Evolutionary conservation across 345 rosid genomes (phyloP).

Genomic region (Lepidium sativum): DNA sequence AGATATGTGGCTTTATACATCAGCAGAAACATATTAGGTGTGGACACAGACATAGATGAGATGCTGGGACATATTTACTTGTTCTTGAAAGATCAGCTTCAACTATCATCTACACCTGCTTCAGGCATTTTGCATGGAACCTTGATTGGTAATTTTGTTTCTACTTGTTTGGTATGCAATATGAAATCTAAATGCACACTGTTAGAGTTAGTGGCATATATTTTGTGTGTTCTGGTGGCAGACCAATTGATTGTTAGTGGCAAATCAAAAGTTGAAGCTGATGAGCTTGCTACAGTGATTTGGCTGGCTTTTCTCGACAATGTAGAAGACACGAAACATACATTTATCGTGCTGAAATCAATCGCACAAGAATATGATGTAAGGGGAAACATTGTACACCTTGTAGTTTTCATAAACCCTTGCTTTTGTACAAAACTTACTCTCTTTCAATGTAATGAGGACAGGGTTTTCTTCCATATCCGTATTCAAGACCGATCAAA

Average conservation of each 20-base stretch:
- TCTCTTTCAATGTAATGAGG: not conserved
- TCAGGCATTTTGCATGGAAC: constrained; percentile 78
- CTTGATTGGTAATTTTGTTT: constrained; percentile 48
- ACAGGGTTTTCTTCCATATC: constrained; percentile 79
- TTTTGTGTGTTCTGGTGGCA: constrained; percentile 23
- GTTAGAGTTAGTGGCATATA: not conserved
- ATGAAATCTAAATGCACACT: too few relatives aligned
- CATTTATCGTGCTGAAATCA: constrained; percentile 60
- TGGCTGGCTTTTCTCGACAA: constrained; percentile 81
- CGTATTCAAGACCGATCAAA: constrained; percentile 60
- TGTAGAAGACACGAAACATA: constrained; percentile 68
- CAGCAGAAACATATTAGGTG: constrained; percentile 46
- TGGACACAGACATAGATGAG: constrained; percentile 58
- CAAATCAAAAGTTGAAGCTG: constrained; percentile 55
- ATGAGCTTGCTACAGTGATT: constrained; percentile 68
- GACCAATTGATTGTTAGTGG: constrained; percentile 86
- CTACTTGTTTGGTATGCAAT: too few relatives aligned
- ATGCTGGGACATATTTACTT: constrained; percentile 76
- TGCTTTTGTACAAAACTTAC: not conserved
- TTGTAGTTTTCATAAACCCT: not conserved
- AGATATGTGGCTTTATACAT: constrained; percentile 62
- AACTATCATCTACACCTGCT: too few relatives aligned
- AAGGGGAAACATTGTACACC: constrained; percentile 14
- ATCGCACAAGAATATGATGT: constrained; percentile 76
- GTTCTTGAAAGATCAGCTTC: constrained; percentile 85